Evolutionary conservation across 148 eudicot genomes (phyloP).

Genomic region (Gaultheria prostrata): DNA sequence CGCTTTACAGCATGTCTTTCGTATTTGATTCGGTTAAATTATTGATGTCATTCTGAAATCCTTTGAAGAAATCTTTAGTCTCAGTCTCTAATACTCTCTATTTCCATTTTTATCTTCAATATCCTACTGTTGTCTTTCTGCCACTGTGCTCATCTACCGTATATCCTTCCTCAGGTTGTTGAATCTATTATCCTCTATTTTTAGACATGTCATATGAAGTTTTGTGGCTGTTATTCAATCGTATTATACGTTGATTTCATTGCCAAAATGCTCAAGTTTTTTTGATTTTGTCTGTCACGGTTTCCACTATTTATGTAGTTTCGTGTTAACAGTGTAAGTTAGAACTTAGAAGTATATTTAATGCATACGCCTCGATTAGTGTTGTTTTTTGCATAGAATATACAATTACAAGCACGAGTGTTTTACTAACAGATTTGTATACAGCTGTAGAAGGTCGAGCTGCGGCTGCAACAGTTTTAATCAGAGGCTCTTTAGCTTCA

Average conservation of each 20-base stretch:
- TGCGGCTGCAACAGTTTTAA: slow-evolving; percentile 59
- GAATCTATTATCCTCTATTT: no score
- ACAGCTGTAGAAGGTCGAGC: slow-evolving; percentile 60
- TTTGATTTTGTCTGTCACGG: background rate
- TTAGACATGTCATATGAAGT: no score
- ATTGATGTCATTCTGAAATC: background rate
- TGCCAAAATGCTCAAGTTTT: background rate
- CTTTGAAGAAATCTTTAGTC: background rate
- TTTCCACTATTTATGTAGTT: background rate
- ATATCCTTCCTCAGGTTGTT: no score
- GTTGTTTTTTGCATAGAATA: background rate
- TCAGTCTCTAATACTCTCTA: background rate
- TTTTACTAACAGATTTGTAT: background rate
- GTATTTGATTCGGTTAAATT: background rate
- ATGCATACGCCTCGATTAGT: background rate
- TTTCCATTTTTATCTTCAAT: background rate
- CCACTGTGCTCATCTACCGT: no score
- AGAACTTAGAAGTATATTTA: background rate
- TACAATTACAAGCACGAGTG: background rate
- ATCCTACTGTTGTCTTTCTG: background rate
- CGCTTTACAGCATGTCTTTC: background rate
- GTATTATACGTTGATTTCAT: background rate
- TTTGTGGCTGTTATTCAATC: no score
- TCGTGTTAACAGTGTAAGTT: background rate
- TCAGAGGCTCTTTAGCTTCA: slow-evolving; percentile 69